These are phyloP conservation scores for Capsella rubella DNA, from an alignment of 441 rosid genomes.

Conservation along the genomic window DNA sequence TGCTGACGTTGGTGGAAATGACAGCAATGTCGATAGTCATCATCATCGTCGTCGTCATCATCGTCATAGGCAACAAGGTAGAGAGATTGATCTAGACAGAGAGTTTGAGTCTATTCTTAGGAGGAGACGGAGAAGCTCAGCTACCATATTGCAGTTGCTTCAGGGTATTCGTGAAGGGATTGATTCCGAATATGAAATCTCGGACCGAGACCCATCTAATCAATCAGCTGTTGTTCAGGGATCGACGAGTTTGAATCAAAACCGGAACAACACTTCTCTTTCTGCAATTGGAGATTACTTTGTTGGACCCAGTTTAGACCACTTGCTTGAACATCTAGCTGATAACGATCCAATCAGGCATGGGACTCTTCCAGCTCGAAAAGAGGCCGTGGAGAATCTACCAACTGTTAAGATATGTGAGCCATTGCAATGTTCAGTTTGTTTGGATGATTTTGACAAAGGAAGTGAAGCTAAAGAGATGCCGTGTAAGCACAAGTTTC, in stretches of 20 bases:
- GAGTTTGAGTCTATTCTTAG: conserved; percentile 67
- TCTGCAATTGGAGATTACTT: conserved; percentile 69
- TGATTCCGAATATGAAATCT: conserved; percentile 63
- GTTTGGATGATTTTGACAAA: conserved; percentile 65
- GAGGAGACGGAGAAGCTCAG: conserved; percentile 77
- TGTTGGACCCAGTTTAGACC: conserved; percentile 61
- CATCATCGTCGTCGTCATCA: conserved; percentile 28
- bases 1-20: conserved; percentile 43
- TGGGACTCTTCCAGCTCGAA: conserved; percentile 63
- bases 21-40: conserved; percentile 6
- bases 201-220: conserved; percentile 53
- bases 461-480: conserved; percentile 64
- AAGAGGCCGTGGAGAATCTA: conserved; percentile 61
- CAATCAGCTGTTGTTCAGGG: conserved; percentile 63
- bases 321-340: conserved; percentile 66
- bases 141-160: conserved; percentile 68
- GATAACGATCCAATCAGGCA: conserved; percentile 56
- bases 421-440: conserved; percentile 57
- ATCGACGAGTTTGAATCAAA: conserved; percentile 41
- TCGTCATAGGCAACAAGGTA: conserved; percentile 42
- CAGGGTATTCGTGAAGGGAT: conserved; percentile 74
- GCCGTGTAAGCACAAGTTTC: conserved; percentile 76
- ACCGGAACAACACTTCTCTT: conserved; percentile 48
- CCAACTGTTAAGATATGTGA: conserved; percentile 58
- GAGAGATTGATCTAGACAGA: conserved; percentile 60